phyloP scores from a whole-genome alignment of 345 rosid species.

The Laguncularia racemosa region DNA sequence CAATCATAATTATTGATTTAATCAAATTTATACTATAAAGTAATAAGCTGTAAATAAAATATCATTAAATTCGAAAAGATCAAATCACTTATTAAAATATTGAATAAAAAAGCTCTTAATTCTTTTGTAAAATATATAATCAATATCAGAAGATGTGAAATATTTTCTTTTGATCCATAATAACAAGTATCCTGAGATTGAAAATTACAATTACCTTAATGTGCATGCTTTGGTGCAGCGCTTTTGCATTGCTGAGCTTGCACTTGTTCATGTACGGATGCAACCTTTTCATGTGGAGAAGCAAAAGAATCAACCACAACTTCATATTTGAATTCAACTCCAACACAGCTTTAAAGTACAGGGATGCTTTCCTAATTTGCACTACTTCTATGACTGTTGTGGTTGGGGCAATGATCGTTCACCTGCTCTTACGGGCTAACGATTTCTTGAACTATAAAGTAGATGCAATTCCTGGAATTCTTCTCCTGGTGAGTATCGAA shows the following conservation, averaged over 20 bases:
- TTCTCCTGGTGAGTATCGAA: slow-evolving; percentile 44
- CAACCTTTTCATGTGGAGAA: slow-evolving; percentile 82
- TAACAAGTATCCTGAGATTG: too few species aligned
- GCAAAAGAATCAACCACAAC: slow-evolving; percentile 66
- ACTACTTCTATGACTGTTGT: slow-evolving; percentile 88
- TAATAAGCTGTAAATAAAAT: background rate
- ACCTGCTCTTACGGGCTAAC: slow-evolving; percentile 63
- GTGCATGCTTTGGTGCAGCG: slow-evolving; percentile 33
- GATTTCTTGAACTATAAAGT: slow-evolving; percentile 46
- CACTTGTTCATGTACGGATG: slow-evolving; percentile 96
- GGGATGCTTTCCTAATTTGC: slow-evolving; percentile 83
- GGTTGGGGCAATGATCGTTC: slow-evolving; percentile 77
- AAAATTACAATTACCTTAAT: too few species aligned
- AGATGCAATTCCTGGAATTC: slow-evolving; percentile 79
- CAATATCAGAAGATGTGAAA: too few species aligned
- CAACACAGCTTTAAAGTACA: slow-evolving; percentile 64
- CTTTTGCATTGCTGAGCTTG: slow-evolving; percentile 75
- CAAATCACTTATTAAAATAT: too few species aligned
- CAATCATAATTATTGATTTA: background rate
- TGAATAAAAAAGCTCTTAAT: too few species aligned
- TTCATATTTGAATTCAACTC: slow-evolving; percentile 84
- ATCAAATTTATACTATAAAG: background rate
- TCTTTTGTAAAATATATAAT: too few species aligned
- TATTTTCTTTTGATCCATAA: too few species aligned
- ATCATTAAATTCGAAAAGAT: too few species aligned